A percentile compares a stretch with the other conserved stretches of the same genome.
phyloP scores from a whole-genome alignment of 2,329 filamentous ascomycete genomes.

The Cadophora sp. region DNA sequence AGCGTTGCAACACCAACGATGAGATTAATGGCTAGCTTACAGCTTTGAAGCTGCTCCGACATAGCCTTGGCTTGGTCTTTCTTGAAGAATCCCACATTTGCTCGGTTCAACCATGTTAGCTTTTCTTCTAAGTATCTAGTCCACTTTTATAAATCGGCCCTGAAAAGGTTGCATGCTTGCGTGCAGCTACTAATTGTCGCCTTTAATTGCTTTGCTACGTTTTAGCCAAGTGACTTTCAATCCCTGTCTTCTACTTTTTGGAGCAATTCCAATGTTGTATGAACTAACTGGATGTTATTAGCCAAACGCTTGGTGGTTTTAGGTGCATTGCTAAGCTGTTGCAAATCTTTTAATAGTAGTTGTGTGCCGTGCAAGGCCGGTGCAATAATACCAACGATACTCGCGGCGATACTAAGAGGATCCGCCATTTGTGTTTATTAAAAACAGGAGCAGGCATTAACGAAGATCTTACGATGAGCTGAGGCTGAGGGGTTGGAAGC shows the following conservation, averaged over 20 bases:
- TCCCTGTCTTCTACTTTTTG: constrained; percentile 43
- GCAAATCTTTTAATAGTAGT: constrained; percentile 45
- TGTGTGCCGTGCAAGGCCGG: constrained; percentile 44
- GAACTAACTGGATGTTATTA: constrained; percentile 43
- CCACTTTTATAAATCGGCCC: constrained; percentile 44
- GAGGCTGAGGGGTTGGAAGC: constrained; percentile 25
- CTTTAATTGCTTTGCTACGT: constrained; percentile 42
- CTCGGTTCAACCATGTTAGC: constrained; percentile 44
- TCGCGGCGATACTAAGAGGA: constrained; percentile 45
- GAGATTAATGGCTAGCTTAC: constrained; percentile 44
- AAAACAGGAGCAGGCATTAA: constrained; percentile 16
- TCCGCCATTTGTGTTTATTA: constrained; percentile 31
- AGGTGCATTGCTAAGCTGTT: constrained; percentile 45
- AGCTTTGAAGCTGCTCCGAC: constrained; percentile 46
- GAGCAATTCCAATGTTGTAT: constrained; percentile 42
- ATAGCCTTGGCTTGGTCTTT: constrained; percentile 46
- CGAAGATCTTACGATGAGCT: not conserved
- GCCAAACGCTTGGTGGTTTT: constrained; percentile 43
- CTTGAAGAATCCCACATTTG: constrained; percentile 47
- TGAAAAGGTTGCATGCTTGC: constrained; percentile 45
- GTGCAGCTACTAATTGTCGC: constrained; percentile 42
- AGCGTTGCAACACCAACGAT: constrained; percentile 45
- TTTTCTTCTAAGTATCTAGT: constrained; percentile 45
- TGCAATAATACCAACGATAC: constrained; percentile 43
- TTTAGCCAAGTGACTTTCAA: constrained; percentile 44